Evolutionary conservation across 495 filamentous ascomycete species (phyloP).

Genomic region (Pyrenopolyporus hunteri): DNA sequence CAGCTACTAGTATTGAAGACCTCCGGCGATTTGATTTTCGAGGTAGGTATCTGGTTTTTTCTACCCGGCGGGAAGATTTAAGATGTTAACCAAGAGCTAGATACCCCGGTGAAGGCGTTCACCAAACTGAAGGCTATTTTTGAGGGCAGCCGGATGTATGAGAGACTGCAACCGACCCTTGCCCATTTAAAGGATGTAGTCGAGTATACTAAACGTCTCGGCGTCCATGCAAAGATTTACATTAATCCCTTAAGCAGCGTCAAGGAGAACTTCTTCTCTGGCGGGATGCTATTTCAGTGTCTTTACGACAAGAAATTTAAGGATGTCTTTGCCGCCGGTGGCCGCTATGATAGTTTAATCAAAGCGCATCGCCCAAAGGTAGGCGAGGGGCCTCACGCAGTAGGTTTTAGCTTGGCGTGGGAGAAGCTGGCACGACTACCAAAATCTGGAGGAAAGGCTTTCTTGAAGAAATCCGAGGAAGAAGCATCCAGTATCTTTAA

Average conservation of each 20-base stretch:
- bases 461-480: conserved; percentile 69
- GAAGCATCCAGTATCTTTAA: conserved; percentile 63
- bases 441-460: conserved; percentile 63
- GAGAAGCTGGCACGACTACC: conserved; percentile 75
- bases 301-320: conserved; percentile 81
- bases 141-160: conserved; percentile 69
- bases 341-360: conserved; percentile 89
- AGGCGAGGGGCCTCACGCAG: conserved; percentile 69
- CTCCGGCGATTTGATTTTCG: conserved; percentile 88
- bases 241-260: conserved; percentile 84
- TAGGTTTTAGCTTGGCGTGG: conserved; percentile 92
- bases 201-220: conserved; percentile 75
- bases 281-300: conserved; percentile 89
- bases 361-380: conserved; percentile 68
- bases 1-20: conserved; percentile 90
- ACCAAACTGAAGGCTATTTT: conserved; percentile 73
- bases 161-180: conserved; percentile 72
- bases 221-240: conserved; percentile 78
- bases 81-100: conserved; percentile 46
- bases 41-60: conserved; percentile 54
- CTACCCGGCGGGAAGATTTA: background rate
- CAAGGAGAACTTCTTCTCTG: conserved; percentile 91
- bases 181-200: conserved; percentile 78
- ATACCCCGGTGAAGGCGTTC: conserved; percentile 75
- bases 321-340: conserved; percentile 91